Base-by-base conservation (phyloP, 331 rosid species). In the Quercus tomentella region DNA sequence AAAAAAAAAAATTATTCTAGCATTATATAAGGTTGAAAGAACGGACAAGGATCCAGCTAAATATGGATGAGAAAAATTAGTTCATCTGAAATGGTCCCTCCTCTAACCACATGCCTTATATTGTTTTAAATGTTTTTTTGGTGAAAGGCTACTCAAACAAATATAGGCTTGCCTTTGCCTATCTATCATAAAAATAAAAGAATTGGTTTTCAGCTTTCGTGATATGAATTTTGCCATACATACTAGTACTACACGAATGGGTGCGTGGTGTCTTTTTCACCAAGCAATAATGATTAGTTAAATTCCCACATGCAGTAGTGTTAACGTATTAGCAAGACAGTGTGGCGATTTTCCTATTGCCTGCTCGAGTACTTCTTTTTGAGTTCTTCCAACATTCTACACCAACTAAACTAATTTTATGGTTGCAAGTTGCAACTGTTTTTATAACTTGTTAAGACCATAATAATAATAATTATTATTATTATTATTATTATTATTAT, bases 41-140 rank as follows among this genome's bases (percentile, higher is more conserved):
- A 76, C 74, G 66, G 82, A 84, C 77, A 30, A 17, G 77, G 70
- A 68, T 74, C 57, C 56, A 41, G 66, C 79, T 76, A 71, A 52
- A 71, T 35, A 66, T 37, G 26, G 75, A 63, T 71, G 52, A 56
- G 77, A 78, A 70, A 35, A 76, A 45, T 76, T 68, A 67, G 33
- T 76, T 35, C 73, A 73, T 67, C 51, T 41, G 37, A 71, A 68
- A 77, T 73, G 78, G 82, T 69, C 85, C 72, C 82, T 68, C 41
- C 56, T 35, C 52, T 22, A 35, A 79, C 83, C 87, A 85, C 76
- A 49, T 49, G 75, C 84, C 81, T 77, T 81, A 49, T 70, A 20
- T 81, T 75, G 23, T 61, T 16, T 14, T 2, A 41, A 9, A 49
- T 11, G 49, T 49, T 63, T 49, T 35, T 26, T 62, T 73, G 25